A percentile compares a stretch with the other conserved stretches of the same genome.
Evolutionary conservation across 805 yeast genomes (phyloP).

Genomic region (Candida sakaeoensis): DNA sequence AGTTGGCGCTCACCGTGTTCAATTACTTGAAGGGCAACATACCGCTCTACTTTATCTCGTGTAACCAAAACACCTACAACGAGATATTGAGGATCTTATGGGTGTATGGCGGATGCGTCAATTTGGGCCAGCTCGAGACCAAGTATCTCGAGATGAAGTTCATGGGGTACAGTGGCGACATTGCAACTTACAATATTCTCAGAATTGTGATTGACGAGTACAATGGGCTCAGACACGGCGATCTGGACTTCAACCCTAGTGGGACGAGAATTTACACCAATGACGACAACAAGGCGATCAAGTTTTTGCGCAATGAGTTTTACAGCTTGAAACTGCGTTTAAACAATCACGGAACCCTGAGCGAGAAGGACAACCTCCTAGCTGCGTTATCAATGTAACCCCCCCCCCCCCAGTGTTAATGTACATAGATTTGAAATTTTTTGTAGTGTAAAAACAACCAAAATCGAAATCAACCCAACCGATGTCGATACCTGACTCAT

Average conservation of each 20-base stretch:
- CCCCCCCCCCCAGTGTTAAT: too few relatives aligned
- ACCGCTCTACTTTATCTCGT: conserved; percentile 27
- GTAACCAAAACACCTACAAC: conserved; percentile 41
- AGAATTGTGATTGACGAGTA: conserved; percentile 34
- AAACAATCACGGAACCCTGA: neutral
- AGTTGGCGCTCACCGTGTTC: conserved; percentile 32
- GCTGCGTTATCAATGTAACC: neutral
- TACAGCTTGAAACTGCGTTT: neutral
- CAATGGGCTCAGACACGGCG: conserved; percentile 17
- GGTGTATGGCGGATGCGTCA: conserved; percentile 36
- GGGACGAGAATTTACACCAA: neutral
- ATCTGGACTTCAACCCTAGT: conserved; percentile 12
- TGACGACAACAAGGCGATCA: neutral
- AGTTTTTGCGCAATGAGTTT: conserved; percentile 3
- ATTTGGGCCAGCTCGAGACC: conserved; percentile 32
- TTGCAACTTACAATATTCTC: conserved; percentile 31
- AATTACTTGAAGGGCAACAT: conserved; percentile 32
- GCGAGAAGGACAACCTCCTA: neutral
- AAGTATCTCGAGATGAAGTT: conserved; percentile 35
- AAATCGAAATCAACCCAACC: neutral
- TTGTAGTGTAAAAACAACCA: too few relatives aligned
- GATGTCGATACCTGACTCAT: conserved; percentile 3
- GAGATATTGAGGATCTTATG: conserved; percentile 33
- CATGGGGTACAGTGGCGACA: conserved; percentile 38
- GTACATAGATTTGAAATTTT: too few relatives aligned